Percentiles rank a stretch among this genome's conserved stretches.
These are phyloP conservation scores for Kluyveromyces dobzhanskii DNA, from an alignment of 805 yeast species.

Conservation along the genomic window DNA sequence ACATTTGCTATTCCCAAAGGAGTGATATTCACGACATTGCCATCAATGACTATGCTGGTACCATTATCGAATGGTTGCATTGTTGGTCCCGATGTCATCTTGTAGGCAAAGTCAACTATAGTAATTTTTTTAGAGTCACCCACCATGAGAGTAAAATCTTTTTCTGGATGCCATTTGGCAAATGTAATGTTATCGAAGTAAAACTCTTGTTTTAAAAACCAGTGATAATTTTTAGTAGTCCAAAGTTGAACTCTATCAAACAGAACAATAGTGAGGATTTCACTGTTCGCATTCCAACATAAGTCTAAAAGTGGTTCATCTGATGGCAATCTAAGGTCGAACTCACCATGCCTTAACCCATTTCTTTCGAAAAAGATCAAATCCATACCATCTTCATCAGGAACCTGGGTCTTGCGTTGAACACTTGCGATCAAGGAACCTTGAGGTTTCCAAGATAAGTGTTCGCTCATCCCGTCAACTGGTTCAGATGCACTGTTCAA, in stretches of 20 bases:
- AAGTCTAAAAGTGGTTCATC: constrained; percentile 41
- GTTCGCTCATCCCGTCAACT: constrained; percentile 68
- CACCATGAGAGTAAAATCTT: constrained; percentile 65
- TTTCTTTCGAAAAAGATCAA: constrained; percentile 85
- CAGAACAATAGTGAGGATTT: constrained; percentile 63
- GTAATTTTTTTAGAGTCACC: constrained; percentile 47
- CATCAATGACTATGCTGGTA: constrained; percentile 75
- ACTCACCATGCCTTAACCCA: constrained; percentile 87
- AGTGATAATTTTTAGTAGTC: constrained; percentile 88
- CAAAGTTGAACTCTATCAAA: constrained; percentile 67
- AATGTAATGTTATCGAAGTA: constrained; percentile 30
- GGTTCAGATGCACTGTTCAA: constrained; percentile 84
- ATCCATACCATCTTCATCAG: constrained; percentile 32
- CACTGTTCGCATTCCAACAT: constrained; percentile 78
- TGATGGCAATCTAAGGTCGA: constrained; percentile 55
- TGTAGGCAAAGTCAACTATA: constrained; percentile 59
- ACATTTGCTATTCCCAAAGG: constrained; percentile 80
- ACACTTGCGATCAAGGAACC: constrained; percentile 82
- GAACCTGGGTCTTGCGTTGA: constrained; percentile 42
- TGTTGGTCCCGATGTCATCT: constrained; percentile 60
- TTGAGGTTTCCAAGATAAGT: constrained; percentile 81
- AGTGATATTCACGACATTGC: constrained; percentile 58
- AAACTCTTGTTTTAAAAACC: constrained; percentile 87
- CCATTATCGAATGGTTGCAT: constrained; percentile 66
- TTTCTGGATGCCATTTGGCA: constrained; percentile 82